phyloP scores from a whole-genome alignment of 2,329 filamentous ascomycete genomes.

The Sporothrix inflata region DNA sequence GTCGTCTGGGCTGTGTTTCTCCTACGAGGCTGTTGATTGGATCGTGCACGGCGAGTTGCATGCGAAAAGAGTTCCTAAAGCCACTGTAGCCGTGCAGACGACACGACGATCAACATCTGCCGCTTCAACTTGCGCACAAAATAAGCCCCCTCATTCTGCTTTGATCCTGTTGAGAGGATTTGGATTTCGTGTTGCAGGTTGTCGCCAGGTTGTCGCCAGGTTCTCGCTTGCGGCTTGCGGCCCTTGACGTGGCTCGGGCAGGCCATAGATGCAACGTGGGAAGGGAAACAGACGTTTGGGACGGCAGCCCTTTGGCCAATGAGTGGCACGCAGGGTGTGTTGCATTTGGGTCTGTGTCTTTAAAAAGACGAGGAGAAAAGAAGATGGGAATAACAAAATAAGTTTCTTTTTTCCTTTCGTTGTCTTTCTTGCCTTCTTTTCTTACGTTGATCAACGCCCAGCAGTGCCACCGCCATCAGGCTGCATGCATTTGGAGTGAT shows the following conservation, averaged over 20 bases:
- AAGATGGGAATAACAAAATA: neutral
- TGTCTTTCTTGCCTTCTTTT: neutral
- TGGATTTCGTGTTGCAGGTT: no score
- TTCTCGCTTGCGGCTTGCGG: neutral
- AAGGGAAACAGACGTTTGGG: neutral
- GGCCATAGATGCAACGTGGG: neutral
- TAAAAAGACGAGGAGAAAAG: neutral
- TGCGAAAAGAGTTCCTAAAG: no score
- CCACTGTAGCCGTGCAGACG: no score
- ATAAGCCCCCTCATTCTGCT: no score
- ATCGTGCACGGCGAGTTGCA: no score
- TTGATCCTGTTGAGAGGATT: no score
- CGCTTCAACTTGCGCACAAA: no score
- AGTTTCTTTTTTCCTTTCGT: constrained; percentile 4
- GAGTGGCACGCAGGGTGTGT: neutral
- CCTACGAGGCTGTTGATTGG: no score
- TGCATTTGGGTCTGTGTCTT: neutral
- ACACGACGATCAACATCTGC: no score
- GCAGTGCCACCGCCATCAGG: neutral
- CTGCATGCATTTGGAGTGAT: no score
- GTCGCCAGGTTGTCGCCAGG: no score
- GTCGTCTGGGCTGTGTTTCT: no score
- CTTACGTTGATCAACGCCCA: neutral
- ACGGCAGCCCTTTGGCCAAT: neutral
- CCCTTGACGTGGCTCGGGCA: neutral